phyloP scores from a whole-genome alignment of 192 early-diverging fungal genomes.

The Linnemannia exigua region DNA sequence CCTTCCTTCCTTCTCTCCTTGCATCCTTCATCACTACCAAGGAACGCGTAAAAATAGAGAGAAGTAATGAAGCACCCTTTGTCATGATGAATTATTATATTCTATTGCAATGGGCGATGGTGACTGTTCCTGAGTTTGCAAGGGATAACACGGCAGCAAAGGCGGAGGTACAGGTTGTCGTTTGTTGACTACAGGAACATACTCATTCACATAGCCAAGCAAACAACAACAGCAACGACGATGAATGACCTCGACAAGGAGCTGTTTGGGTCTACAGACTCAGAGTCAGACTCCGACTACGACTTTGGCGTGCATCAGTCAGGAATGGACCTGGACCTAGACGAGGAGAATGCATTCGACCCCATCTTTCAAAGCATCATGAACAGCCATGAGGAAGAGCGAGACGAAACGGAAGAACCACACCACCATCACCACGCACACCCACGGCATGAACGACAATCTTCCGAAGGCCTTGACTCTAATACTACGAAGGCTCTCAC shows the following conservation, averaged over 20 bases:
- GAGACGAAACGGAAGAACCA: not conserved
- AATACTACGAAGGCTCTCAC: not conserved
- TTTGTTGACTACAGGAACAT: not conserved
- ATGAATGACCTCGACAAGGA: constrained; percentile 35
- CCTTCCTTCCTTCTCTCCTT: not conserved
- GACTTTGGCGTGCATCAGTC: not conserved
- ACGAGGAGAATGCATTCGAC: not conserved
- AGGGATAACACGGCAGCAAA: not conserved
- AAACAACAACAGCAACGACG: not conserved
- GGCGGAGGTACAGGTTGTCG: not conserved
- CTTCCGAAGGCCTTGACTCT: not conserved
- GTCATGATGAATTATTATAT: no score
- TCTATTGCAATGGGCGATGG: not conserved
- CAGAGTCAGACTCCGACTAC: constrained; percentile 29
- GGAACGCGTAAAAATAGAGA: not conserved
- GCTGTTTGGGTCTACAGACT: constrained; percentile 43
- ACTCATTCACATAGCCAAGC: not conserved
- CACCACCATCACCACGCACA: not conserved
- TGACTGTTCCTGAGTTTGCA: not conserved
- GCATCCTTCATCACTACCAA: not conserved
- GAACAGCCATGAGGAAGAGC: constrained; percentile 11
- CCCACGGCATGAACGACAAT: not conserved
- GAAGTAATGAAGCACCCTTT: not conserved
- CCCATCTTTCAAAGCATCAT: constrained; percentile 51
- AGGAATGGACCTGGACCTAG: constrained; percentile 6